Evolutionary conservation across 2,329 filamentous ascomycete genomes (phyloP), one percentile per base, ranked within the genome.

Genomic region (Plectosphaerella cucumerina): DNA sequence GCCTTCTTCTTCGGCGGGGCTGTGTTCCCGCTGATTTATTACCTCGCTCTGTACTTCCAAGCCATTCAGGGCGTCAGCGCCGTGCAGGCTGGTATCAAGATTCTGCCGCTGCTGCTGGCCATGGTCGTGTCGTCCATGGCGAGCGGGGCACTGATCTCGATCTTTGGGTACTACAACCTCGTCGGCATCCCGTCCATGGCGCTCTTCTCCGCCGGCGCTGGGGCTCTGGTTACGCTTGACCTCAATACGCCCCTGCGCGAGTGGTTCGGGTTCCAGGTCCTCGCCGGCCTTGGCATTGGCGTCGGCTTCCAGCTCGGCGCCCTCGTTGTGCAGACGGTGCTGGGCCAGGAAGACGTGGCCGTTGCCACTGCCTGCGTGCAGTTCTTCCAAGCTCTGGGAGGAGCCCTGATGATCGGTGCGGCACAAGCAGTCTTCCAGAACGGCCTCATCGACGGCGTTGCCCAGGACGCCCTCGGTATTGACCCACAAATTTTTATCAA

Each of bases 391-490:
- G 75, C 76, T 2, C 73, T 89, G 4, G 85, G 85, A 39, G 85
- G 85, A 4, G 82, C 86, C 2, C 67, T 89, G 21, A 81, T 82
- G 57, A 78, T 89, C 45, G 78, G 81, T 6, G 80, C 87, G 10
- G 80, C 80, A 0, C 82, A 89, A 63, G 81, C 84, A 18, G 75
- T 87, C 44, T 88, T 89, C 69, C 78, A 82, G 55, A 87, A 87
- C 59, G 80, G 77, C 0, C 70, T 89, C 17, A 69, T 82, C 44
- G 64, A 72, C 4, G 72, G 78, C 34, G 70, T 90, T 4, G 56
- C 61, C n/a, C 52, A 59, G 2, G 62, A 72, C 53, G 68, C 72
- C 14, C 70, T 75, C 2, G 65, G 66, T n/a, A 61, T 83, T n/a
- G 67, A 78, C 35, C 67, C 75, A 0, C 59, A 62, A 6, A 59